A percentile compares a stretch with the other conserved stretches of the same genome.
These are phyloP conservation scores for Priceomyces carsonii DNA, from an alignment of 805 yeast genomes.

Conservation along the genomic window DNA sequence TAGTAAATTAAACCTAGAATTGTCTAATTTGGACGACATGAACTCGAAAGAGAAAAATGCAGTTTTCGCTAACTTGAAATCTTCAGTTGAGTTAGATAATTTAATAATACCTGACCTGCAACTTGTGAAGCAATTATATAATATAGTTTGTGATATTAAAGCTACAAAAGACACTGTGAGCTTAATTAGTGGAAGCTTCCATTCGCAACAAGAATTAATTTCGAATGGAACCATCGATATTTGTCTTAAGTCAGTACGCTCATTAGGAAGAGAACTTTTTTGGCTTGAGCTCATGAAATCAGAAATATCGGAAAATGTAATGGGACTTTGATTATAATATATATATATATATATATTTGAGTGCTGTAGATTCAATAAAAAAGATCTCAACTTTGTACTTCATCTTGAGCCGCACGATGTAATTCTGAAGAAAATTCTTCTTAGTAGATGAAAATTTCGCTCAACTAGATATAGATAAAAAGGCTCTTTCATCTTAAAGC, in stretches of 20 bases:
- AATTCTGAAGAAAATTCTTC: constrained; percentile 6
- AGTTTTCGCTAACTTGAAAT: constrained; percentile 15
- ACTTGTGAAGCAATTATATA: constrained; percentile 59
- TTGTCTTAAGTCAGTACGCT: constrained; percentile 36
- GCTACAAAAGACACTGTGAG: constrained; percentile 70
- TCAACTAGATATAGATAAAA: too few relatives aligned
- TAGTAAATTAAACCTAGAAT: constrained; percentile 23
- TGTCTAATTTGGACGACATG: constrained; percentile 22
- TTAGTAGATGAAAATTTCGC: constrained; percentile 5
- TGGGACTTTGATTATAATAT: constrained; percentile 10
- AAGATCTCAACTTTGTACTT: too few relatives aligned
- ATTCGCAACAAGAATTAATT: constrained; percentile 31
- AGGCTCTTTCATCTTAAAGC: too few relatives aligned
- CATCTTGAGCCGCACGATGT: constrained; percentile 29
- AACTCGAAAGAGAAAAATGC: constrained; percentile 20
- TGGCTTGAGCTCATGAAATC: constrained; percentile 40
- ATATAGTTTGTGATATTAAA: constrained; percentile 61
- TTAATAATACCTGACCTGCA: constrained; percentile 40
- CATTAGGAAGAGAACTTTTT: constrained; percentile 40
- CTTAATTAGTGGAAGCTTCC: constrained; percentile 54
- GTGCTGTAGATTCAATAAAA: too few relatives aligned
- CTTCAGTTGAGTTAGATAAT: constrained; percentile 29
- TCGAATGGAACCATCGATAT: constrained; percentile 32
- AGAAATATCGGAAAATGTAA: constrained; percentile 28
- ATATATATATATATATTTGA: too few relatives aligned